Evolutionary conservation across 768 basidiomycete genomes (phyloP).

Genomic region (Nidula microcarpa): DNA sequence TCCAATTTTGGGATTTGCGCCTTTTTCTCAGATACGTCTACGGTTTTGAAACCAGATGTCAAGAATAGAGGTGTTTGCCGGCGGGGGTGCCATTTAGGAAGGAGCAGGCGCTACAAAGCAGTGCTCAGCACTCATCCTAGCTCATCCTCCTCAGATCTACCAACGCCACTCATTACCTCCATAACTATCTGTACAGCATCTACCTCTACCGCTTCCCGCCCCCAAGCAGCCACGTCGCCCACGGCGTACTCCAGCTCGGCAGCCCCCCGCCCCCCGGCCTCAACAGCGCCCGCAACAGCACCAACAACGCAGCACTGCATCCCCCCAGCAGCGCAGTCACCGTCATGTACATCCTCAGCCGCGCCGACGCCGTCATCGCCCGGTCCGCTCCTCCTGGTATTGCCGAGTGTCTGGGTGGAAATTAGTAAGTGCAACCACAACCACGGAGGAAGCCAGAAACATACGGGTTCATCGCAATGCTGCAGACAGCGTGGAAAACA

Average conservation of each 20-base stretch:
- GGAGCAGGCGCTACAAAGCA: too few species aligned
- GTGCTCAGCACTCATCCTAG: too few species aligned
- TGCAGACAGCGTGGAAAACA: constrained; percentile 82
- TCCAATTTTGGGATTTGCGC: too few species aligned
- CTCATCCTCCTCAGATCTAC: too few species aligned
- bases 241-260: constrained; percentile 54
- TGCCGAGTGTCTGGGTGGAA: constrained; percentile 43
- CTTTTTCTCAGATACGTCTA: too few species aligned
- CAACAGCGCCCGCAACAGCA: constrained; percentile 66
- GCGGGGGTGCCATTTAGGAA: too few species aligned
- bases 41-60: too few species aligned
- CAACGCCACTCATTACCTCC: too few species aligned
- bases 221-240: constrained; percentile 68
- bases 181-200: too few species aligned
- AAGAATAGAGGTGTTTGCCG: too few species aligned
- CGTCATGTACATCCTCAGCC: constrained; percentile 69
- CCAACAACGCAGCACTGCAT: constrained; percentile 64
- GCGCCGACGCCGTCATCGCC: constrained; percentile 64
- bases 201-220: constrained; percentile 37
- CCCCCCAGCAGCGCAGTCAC: constrained; percentile 74
- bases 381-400: constrained; percentile 86
- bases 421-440: constrained; percentile 14
- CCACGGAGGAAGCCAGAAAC: constrained; percentile 25
- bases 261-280: constrained; percentile 54
- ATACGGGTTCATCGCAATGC: constrained; percentile 85